Evolutionary conservation across 1,284 basidiomycete species (phyloP).

Genomic region (Moniliophthora roreri): DNA sequence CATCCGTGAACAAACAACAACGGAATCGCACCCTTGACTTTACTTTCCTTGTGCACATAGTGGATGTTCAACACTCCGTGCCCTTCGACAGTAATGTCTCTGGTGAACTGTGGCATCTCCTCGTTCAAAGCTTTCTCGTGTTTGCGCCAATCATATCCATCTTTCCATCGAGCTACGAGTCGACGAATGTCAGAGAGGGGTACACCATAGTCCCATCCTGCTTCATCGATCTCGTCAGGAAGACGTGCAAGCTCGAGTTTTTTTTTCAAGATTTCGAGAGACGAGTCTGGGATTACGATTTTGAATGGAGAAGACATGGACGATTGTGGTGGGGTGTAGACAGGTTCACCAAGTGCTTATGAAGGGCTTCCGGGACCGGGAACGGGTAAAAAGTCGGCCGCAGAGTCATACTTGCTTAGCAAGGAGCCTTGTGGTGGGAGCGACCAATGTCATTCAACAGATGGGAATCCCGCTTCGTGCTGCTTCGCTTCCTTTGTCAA

Average conservation of each 20-base stretch:
- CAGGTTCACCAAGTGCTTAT: background rate
- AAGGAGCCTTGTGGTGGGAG: too few species aligned
- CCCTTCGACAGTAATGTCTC: conserved; percentile 42
- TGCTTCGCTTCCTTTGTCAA: too few species aligned
- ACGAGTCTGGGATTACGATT: conserved; percentile 38
- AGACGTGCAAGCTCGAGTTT: conserved; percentile 42
- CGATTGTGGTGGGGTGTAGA: conserved; percentile 7
- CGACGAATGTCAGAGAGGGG: conserved; percentile 45
- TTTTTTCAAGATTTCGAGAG: conserved; percentile 33
- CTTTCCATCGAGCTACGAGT: conserved; percentile 42
- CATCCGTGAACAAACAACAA: conserved; percentile 56
- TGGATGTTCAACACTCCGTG: conserved; percentile 45
- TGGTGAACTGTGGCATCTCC: conserved; percentile 48
- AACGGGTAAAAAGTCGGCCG: too few species aligned
- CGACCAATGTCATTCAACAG: too few species aligned
- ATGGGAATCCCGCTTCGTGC: too few species aligned
- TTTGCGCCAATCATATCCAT: conserved; percentile 47
- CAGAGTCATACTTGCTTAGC: too few species aligned
- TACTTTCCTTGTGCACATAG: conserved; percentile 51
- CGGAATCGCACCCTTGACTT: too few species aligned
- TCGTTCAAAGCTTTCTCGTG: conserved; percentile 43
- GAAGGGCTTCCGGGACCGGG: too few species aligned
- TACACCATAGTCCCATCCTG: conserved; percentile 42
- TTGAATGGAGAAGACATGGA: conserved; percentile 36
- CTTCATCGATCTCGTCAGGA: conserved; percentile 50